These are phyloP conservation scores for Salix koriyanagi DNA, from an alignment of 345 rosid species.

Conservation along the genomic window DNA sequence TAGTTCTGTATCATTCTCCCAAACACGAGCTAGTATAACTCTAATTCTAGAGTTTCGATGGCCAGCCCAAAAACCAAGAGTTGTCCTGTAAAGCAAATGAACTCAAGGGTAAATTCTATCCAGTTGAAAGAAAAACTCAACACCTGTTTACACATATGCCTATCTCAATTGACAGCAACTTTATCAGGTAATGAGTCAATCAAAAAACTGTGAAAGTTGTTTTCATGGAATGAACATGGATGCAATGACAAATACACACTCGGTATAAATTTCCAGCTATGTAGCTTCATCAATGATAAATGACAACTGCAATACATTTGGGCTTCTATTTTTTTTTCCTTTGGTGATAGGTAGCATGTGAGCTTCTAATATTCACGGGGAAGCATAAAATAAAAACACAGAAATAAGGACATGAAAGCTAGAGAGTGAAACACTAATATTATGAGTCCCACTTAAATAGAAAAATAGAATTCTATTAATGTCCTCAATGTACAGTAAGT, in stretches of 20 bases:
- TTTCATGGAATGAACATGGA: neutral
- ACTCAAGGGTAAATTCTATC: neutral
- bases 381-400: neutral
- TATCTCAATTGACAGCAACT: neutral
- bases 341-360: neutral
- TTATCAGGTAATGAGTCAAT: neutral
- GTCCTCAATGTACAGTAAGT: neutral
- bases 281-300: neutral
- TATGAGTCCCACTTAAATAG: neutral
- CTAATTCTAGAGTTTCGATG: conserved; percentile 94
- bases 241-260: neutral
- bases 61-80: conserved; percentile 98
- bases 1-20: conserved; percentile 98
- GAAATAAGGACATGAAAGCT: neutral
- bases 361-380: neutral
- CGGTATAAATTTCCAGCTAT: neutral
- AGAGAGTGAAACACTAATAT: neutral
- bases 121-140: neutral
- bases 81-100: conserved; percentile 55
- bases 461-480: neutral
- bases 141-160: neutral
- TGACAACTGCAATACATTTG: neutral
- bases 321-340: neutral
- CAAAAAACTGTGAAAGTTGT: neutral
- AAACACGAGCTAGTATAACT: conserved; percentile 86